phyloP scores from a whole-genome alignment of 805 yeast genomes.

The Candida patagonica region DNA sequence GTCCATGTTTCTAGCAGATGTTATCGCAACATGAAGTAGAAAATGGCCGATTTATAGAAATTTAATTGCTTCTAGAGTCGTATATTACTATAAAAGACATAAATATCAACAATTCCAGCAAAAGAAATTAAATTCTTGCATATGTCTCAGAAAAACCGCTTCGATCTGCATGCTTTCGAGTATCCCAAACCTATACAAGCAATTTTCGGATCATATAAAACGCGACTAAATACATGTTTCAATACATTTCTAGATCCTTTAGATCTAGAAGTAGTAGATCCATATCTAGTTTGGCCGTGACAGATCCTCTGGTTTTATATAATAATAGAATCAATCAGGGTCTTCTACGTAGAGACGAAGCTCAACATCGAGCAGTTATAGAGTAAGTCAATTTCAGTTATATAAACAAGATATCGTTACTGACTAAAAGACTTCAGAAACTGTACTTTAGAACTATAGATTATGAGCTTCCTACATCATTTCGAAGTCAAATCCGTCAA shows the following conservation, averaged over 20 bases:
- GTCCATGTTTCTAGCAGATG: background rate
- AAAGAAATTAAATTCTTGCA: too few species aligned
- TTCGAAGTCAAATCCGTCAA: conserved; percentile 35
- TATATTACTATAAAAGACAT: too few species aligned
- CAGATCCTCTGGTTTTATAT: conserved; percentile 57
- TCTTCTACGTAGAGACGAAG: conserved; percentile 42
- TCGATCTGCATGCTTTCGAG: too few species aligned
- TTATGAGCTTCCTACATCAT: conserved; percentile 46
- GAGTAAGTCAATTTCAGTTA: conserved; percentile 24
- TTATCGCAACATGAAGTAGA: background rate
- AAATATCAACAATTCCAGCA: too few species aligned
- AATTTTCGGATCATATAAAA: background rate
- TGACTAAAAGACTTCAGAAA: conserved; percentile 36
- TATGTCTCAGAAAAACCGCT: too few species aligned
- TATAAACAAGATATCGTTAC: background rate
- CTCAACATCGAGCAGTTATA: conserved; percentile 53
- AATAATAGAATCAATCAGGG: conserved; percentile 45
- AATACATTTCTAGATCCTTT: background rate
- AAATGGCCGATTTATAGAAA: too few species aligned
- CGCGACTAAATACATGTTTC: background rate
- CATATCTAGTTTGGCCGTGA: conserved; percentile 32
- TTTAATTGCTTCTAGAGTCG: too few species aligned
- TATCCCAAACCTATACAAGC: background rate
- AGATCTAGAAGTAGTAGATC: background rate
- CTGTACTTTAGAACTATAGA: conserved; percentile 48